phyloP scores from a whole-genome alignment of 192 early-diverging fungal species.

The Irineochytrium annulatum region DNA sequence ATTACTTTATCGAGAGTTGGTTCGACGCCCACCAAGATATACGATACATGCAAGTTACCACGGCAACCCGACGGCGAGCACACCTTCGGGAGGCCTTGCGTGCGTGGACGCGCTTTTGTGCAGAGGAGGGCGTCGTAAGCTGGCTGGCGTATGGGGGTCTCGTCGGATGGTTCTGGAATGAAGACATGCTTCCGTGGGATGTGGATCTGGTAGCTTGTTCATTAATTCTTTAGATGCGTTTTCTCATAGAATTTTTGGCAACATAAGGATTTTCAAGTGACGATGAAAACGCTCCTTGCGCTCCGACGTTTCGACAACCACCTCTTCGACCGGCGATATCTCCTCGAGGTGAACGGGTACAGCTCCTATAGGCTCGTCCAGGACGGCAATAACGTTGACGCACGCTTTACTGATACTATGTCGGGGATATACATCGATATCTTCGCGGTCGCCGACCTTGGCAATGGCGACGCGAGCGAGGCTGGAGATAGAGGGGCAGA shows the following conservation, averaged over 20 bases:
- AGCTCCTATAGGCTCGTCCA: slow-evolving; percentile 6
- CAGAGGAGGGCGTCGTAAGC: slow-evolving; percentile 20
- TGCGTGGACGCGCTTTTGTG: slow-evolving; percentile 21
- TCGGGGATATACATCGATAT: slow-evolving; percentile 34
- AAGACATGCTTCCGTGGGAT: slow-evolving; percentile 36
- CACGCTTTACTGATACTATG: slow-evolving; percentile 33
- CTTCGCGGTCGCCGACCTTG: slow-evolving; percentile 22
- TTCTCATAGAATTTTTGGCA: too few species aligned
- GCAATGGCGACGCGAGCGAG: background rate
- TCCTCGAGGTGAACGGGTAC: slow-evolving; percentile 35
- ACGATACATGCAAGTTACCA: too few species aligned
- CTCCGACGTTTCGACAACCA: slow-evolving; percentile 10
- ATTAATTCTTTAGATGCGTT: background rate
- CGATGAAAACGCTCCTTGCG: background rate
- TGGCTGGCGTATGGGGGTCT: slow-evolving; percentile 40
- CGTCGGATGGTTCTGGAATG: slow-evolving; percentile 44
- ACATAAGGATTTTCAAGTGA: slow-evolving; percentile 18
- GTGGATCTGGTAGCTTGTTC: slow-evolving; percentile 24
- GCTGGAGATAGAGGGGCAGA: too few species aligned
- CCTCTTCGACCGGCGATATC: slow-evolving; percentile 20
- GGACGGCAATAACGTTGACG: slow-evolving; percentile 30
- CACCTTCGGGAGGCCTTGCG: background rate
- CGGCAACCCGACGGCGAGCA: too few species aligned
- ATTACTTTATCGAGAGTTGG: too few species aligned
- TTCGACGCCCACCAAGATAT: too few species aligned